phyloP scores from a whole-genome alignment of 2,329 filamentous ascomycete genomes.

The Didymella exigua region DNA sequence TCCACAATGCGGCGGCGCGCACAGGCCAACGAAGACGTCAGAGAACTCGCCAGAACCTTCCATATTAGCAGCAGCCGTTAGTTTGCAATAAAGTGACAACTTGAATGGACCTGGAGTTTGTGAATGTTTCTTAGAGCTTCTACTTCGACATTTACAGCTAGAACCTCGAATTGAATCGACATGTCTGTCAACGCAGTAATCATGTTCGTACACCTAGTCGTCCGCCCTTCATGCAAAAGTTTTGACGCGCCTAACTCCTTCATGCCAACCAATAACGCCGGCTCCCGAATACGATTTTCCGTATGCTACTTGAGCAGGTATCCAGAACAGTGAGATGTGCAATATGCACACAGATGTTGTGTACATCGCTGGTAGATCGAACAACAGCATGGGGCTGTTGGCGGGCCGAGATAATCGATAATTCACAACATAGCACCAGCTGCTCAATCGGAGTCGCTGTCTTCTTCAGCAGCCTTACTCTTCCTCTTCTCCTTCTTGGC shows the following conservation, averaged over 20 bases:
- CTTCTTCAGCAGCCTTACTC: conserved; percentile 34
- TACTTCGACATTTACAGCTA: conserved; percentile 23
- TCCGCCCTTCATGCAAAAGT: conserved; percentile 35
- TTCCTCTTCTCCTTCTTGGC: conserved; percentile 44
- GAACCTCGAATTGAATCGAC: conserved; percentile 30
- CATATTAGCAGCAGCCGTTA: conserved; percentile 5
- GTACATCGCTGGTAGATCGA: conserved; percentile 22
- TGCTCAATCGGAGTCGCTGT: conserved; percentile 42
- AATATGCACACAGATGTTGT: conserved; percentile 29
- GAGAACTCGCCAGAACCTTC: conserved; percentile 49
- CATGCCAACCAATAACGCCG: conserved; percentile 38
- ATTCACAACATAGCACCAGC: conserved; percentile 17
- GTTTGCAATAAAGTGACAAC: not conserved
- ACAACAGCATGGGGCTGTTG: conserved; percentile 21
- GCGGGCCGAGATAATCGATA: conserved; percentile 23
- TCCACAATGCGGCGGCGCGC: conserved; percentile 25
- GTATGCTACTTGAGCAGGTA: conserved; percentile 46
- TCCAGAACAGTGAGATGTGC: conserved; percentile 32
- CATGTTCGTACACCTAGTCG: conserved; percentile 30
- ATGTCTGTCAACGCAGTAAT: conserved; percentile 26
- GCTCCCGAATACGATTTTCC: conserved; percentile 41
- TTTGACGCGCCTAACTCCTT: conserved; percentile 44
- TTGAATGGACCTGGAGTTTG: conserved; percentile 13
- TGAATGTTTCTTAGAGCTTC: conserved; percentile 19
- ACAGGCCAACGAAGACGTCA: conserved; percentile 34